Conservation (phyloP, 2,329 filamentous ascomycete species). For the Sphaerostilbella broomeana region DNA sequence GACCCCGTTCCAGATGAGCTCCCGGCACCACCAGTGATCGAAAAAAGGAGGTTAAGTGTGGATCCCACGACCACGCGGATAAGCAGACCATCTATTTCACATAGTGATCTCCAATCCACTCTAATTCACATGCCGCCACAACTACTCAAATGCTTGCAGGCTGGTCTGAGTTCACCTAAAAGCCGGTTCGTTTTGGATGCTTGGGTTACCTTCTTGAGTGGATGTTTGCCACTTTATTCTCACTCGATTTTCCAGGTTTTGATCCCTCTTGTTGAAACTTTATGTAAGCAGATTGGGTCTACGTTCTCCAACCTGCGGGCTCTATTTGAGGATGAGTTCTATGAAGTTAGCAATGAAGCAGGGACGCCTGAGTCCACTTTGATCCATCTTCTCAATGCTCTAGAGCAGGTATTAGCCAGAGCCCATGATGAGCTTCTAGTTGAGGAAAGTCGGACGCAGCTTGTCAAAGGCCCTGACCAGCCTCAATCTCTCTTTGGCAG, state of each 20-base stretch:
- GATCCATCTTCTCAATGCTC: slow-evolving; percentile 81
- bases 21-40: slow-evolving; percentile 38
- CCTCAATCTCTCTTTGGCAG: slow-evolving; percentile 86
- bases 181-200: slow-evolving; percentile 78
- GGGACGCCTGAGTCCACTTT: slow-evolving; percentile 60
- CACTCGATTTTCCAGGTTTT: slow-evolving; percentile 84
- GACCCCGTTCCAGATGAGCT: slow-evolving; percentile 35
- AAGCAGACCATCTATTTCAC: slow-evolving; percentile 33
- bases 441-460: slow-evolving; percentile 64
- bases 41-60: slow-evolving; percentile 38
- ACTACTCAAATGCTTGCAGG: slow-evolving; percentile 77
- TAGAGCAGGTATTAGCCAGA: slow-evolving; percentile 83
- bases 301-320: slow-evolving; percentile 66
- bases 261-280: slow-evolving; percentile 81
- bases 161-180: slow-evolving; percentile 67
- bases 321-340: slow-evolving; percentile 45
- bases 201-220: slow-evolving; percentile 81
- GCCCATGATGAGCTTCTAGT: slow-evolving; percentile 75
- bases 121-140: slow-evolving; percentile 52
- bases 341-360: slow-evolving; percentile 18
- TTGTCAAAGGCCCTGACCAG: slow-evolving; percentile 72
- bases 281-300: slow-evolving; percentile 69
- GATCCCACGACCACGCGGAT: slow-evolving; percentile 37
- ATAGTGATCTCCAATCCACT: slow-evolving; percentile 21
- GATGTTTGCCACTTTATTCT: slow-evolving; percentile 77